A percentile compares a stretch with the other conserved stretches of the same genome.
Evolutionary conservation across 2,329 filamentous ascomycete genomes (phyloP).

Genomic region (Pseudocercospora crystallina): DNA sequence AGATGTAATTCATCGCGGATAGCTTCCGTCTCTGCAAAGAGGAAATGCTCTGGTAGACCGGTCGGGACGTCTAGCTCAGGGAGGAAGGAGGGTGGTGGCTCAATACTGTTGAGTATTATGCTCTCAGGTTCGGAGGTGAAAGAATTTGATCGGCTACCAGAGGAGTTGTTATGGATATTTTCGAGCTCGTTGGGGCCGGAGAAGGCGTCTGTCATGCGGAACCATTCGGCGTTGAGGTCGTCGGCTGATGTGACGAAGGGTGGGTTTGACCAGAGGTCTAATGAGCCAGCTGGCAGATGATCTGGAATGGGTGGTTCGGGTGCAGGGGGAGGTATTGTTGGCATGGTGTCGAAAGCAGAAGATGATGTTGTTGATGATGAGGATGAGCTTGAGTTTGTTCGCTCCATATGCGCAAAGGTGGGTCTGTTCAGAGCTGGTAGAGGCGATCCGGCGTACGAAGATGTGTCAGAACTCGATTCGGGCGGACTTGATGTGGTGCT

Average conservation of each 20-base stretch:
- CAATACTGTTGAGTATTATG: background rate
- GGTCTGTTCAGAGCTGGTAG: background rate
- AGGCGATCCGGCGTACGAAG: conserved; percentile 8
- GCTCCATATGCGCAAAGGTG: background rate
- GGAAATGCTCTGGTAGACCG: conserved; percentile 4
- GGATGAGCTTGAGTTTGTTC: background rate
- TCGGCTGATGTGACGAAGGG: conserved; percentile 2
- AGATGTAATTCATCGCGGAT: conserved; percentile 15
- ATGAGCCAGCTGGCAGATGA: background rate
- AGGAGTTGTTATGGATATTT: background rate
- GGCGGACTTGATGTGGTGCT: conserved; percentile 1
- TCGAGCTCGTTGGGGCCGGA: background rate
- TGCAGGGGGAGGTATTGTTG: background rate
- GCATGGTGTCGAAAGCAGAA: background rate
- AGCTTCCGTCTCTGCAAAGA: conserved; percentile 14
- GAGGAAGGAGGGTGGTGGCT: background rate
- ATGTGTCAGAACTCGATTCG: conserved; percentile 2
- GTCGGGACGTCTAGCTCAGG: conserved; percentile 1
- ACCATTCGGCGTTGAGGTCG: conserved; percentile 2
- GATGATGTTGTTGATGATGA: background rate
- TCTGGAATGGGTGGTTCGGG: background rate
- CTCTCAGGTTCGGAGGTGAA: background rate
- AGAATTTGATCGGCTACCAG: background rate
- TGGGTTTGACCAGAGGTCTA: conserved; percentile 1
- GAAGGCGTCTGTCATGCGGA: background rate